Base-by-base conservation (phyloP, 805 yeast species). In the Saccharomyces eubayanus region DNA sequence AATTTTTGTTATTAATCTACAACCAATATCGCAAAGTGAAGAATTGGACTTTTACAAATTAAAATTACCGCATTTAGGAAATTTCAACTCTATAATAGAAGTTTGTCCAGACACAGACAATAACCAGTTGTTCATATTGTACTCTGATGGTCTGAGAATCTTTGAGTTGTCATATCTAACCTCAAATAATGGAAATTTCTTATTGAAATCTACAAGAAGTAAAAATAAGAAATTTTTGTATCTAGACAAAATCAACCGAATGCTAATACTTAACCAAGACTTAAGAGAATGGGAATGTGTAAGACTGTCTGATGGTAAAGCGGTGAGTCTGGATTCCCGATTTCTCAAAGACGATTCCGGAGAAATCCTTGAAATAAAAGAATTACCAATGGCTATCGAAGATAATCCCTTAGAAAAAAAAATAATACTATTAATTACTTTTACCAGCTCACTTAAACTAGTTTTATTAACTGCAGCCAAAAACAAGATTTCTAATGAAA, bases 241-340 rank as follows among this genome's bases (percentile, higher is more conserved):
- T 49, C 31, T 65, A 20, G 46, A 53, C 28, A 62, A 58, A 31
- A 53, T 67, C 16, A 64, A 66, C 41, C 53, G 71, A 41, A 58
- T 67, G 63, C 55, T 66, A 4, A 57, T 66, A 6, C 49, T 59
- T 6, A 66, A 61, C 48, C 45, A 55, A 12, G 57, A 59, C 24
- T 54, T 57, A 12, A 51, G 53, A 5, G 63, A 63, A 24, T 62
- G 69, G 63, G 62, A 63, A 48, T 65, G 66, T 50, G 48, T 64
- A 21, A 66, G 65, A 50, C 48, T 65, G 28, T 57, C 56, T 5
- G 64, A 63, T 49, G 70, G 71, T 6, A 65, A 62, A 52, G 47
- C 56, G 0, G 49, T 64, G 45, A 27, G 59, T 2, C 51, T 67
- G 21, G 56, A 61, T 48, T 53, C 61, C 16, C 21, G 50, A 14